These are phyloP conservation scores for Synchytrium microbalum DNA, from an alignment of 371 early-diverging fungal species.

Conservation along the genomic window DNA sequence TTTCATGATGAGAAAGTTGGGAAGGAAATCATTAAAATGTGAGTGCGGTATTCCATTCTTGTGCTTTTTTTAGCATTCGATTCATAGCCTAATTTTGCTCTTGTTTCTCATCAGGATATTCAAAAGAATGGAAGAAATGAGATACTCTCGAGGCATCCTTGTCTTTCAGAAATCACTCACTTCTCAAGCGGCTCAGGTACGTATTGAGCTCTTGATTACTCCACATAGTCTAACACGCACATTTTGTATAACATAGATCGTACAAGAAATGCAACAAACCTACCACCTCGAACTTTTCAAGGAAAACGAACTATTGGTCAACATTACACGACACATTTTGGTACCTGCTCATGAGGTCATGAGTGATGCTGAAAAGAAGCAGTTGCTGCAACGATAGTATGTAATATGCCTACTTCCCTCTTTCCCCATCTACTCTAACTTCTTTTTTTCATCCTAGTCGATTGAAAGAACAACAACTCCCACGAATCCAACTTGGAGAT, in stretches of 20 bases:
- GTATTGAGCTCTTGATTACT: constrained; percentile 13
- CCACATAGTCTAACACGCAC: constrained; percentile 1
- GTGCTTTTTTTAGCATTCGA: not conserved
- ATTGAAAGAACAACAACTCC: constrained; percentile 92
- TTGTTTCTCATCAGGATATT: constrained; percentile 45
- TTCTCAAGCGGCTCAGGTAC: constrained; percentile 77
- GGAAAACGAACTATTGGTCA: constrained; percentile 93
- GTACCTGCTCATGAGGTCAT: constrained; percentile 96
- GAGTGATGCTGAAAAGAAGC: constrained; percentile 81
- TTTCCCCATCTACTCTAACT: constrained; percentile 2
- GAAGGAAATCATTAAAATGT: constrained; percentile 84
- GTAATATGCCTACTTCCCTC: constrained; percentile 16
- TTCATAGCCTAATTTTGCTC: not conserved
- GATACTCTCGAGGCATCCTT: constrained; percentile 74
- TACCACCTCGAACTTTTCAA: constrained; percentile 90
- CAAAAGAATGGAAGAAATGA: constrained; percentile 77
- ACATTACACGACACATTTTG: constrained; percentile 94
- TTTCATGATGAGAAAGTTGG: constrained; percentile 88
- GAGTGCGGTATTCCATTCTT: constrained; percentile 15
- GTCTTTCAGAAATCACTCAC: constrained; percentile 79
- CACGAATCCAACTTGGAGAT: constrained; percentile 86
- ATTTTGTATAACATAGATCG: constrained; percentile 32
- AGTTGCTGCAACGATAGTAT: constrained; percentile 86
- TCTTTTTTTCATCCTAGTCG: constrained; percentile 48
- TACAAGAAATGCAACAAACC: constrained; percentile 57